Evolutionary conservation across 768 basidiomycete species (phyloP).

Genomic region (Russula ochroleuca): DNA sequence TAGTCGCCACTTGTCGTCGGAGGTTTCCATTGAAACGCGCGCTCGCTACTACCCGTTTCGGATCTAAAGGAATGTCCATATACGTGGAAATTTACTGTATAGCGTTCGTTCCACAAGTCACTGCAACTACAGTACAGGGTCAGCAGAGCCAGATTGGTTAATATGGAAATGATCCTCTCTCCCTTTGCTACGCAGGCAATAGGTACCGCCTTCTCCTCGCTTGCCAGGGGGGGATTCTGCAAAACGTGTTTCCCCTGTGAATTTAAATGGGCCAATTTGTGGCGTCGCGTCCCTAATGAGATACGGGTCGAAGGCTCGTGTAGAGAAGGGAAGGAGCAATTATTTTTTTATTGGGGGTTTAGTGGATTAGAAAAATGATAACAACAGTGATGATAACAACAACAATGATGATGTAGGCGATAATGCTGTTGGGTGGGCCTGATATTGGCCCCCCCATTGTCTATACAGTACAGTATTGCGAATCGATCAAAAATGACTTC

Average conservation of each 20-base stretch:
- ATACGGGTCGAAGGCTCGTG: not conserved
- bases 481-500: not conserved
- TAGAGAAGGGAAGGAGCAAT: not conserved
- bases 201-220: constrained; percentile 2
- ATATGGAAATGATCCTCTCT: constrained; percentile 2
- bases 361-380: not conserved
- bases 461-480: constrained; percentile 1
- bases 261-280: constrained; percentile 4
- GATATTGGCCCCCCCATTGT: not conserved
- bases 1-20: not conserved
- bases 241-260: not conserved
- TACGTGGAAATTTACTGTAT: not conserved
- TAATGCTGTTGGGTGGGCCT: not conserved
- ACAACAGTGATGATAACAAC: not conserved
- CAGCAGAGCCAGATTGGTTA: constrained; percentile 1
- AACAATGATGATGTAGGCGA: not conserved
- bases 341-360: not conserved
- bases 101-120: too few species aligned
- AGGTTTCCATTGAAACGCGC: constrained; percentile 17
- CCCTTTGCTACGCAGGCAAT: not conserved
- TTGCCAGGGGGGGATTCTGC: not conserved
- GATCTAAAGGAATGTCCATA: not conserved
- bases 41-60: not conserved
- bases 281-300: not conserved
- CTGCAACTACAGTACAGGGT: not conserved